Evolutionary conservation across 192 early-diverging fungal genomes (phyloP).

Genomic region (Umbelopsis isabellina): DNA sequence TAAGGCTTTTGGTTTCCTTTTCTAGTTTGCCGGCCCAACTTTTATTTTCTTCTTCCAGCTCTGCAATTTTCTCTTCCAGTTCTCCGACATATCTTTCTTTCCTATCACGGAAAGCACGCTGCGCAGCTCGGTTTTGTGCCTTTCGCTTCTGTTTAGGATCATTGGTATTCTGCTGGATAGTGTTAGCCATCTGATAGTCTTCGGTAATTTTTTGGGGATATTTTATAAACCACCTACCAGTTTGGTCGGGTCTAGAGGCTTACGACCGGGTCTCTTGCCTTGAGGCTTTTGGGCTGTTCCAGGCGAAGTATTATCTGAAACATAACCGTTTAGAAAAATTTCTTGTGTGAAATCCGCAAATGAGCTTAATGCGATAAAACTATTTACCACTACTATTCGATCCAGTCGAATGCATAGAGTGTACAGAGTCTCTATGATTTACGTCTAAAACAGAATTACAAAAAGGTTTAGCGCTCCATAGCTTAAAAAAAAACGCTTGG

Average conservation of each 20-base stretch:
- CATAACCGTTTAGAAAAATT: background rate
- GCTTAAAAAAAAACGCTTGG: background rate
- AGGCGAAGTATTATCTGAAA: background rate
- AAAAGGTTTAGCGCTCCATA: background rate
- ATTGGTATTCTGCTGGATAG: constrained; percentile 19
- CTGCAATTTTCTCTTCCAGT: constrained; percentile 74
- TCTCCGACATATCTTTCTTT: constrained; percentile 77
- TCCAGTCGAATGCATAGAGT: background rate
- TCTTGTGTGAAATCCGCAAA: background rate
- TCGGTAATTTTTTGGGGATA: background rate
- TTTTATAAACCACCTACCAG: constrained; percentile 20
- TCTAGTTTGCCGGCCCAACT: constrained; percentile 46
- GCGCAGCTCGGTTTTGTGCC: constrained; percentile 34
- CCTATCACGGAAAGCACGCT: constrained; percentile 79
- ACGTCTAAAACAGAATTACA: background rate
- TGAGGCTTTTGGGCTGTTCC: background rate
- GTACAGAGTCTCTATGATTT: constrained; percentile 24
- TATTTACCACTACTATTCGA: constrained; percentile 19
- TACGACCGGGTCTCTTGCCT: constrained; percentile 35
- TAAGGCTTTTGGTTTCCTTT: constrained; percentile 49
- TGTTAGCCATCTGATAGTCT: background rate
- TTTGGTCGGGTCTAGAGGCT: constrained; percentile 33
- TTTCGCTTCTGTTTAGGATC: constrained; percentile 32
- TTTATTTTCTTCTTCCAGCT: constrained; percentile 60
- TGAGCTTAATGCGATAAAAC: background rate